Evolutionary conservation across 208 protist genomes (phyloP), one percentile per base, ranked within the genome.

Genomic region (Ichthyophonus hoferi): DNA sequence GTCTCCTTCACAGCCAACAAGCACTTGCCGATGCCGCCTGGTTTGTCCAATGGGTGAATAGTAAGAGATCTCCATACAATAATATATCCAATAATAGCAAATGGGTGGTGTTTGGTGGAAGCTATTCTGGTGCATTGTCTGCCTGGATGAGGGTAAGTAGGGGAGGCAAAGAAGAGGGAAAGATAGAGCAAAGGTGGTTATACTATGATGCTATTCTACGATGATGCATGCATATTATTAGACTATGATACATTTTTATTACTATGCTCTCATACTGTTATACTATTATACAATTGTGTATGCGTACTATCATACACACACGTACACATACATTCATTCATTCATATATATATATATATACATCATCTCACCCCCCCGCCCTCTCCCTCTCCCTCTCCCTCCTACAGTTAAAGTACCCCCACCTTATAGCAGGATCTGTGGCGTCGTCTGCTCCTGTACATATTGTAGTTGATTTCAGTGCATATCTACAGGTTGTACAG

Each of bases 61-160:
- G 14, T n/a, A 7, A 7, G 14, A n/a, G 14, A 7, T 67, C 50
- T 24, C 50, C 50, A 7, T 67, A 67, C 50, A 7, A 31, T 37
- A 38, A 39, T n/a, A 82, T 37, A n/a, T 37, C 78, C 14, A n/a
- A 31, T 7, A 82, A n/a, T 38, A n/a, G n/a, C n/a, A 82, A 82
- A 37, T 82, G 78, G 78, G 35, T 82, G 31, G 78, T 82, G 17
- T 82, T 82, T 38, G 78, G 78, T 17, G 78, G 78, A 7, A 40
- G 33, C 35, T 82, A 82, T n/a, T 12, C 78, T 24, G 78, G 78
- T 37, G 78, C 78, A 17, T 24, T 82, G 78, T 7, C 78, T 0
- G 78, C 78, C 78, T 82, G 78, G 78, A 39, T 82, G 24, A 82
- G 35, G 78, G 78, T 40, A 67, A n/a, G n/a, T n/a, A n/a, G n/a